phyloP scores from a whole-genome alignment of 2,329 filamentous ascomycete species.

The Ustilaginoidea virens region DNA sequence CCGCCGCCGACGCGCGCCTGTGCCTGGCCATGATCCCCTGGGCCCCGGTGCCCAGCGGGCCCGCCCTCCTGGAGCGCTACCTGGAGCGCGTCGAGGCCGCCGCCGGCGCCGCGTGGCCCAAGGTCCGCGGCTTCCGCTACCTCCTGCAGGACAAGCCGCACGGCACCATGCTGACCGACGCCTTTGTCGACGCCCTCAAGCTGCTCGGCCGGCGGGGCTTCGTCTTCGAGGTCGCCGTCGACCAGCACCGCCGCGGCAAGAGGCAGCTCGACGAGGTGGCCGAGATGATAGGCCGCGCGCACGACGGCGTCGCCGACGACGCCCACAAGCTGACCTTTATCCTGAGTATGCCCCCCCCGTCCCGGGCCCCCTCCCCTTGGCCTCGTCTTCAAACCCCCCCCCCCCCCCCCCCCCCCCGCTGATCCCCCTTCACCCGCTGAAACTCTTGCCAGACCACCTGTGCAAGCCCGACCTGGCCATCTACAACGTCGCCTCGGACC shows the following conservation, averaged over 20 bases:
- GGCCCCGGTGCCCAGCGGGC: slow-evolving; percentile 63
- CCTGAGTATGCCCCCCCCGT: slow-evolving; percentile 43
- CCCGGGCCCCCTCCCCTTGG: slow-evolving; percentile 12
- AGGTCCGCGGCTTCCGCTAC: slow-evolving; percentile 68
- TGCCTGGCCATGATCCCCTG: slow-evolving; percentile 65
- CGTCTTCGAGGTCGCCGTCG: slow-evolving; percentile 72
- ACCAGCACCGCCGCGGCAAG: slow-evolving; percentile 61
- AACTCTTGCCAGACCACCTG: slow-evolving; percentile 69
- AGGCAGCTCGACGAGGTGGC: slow-evolving; percentile 58
- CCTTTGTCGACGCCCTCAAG: slow-evolving; percentile 50
- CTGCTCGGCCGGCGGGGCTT: slow-evolving; percentile 48
- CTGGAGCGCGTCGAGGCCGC: slow-evolving; percentile 42
- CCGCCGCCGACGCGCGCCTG: slow-evolving; percentile 24
- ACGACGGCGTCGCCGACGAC: slow-evolving; percentile 41
- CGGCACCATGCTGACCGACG: slow-evolving; percentile 46
- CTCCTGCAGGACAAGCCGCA: slow-evolving; percentile 62
- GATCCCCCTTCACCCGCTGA: background rate
- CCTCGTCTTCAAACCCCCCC: background rate
- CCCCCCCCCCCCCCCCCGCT: background rate
- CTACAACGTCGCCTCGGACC: slow-evolving; percentile 37
- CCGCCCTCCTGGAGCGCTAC: slow-evolving; percentile 46
- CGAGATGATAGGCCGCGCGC: slow-evolving; percentile 52
- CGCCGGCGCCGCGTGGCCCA: slow-evolving; percentile 49
- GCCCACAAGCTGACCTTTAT: slow-evolving; percentile 52
- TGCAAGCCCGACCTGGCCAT: slow-evolving; percentile 71